Conservation (phyloP, 441 rosid genomes). For the Metrosideros polymorpha region DNA sequence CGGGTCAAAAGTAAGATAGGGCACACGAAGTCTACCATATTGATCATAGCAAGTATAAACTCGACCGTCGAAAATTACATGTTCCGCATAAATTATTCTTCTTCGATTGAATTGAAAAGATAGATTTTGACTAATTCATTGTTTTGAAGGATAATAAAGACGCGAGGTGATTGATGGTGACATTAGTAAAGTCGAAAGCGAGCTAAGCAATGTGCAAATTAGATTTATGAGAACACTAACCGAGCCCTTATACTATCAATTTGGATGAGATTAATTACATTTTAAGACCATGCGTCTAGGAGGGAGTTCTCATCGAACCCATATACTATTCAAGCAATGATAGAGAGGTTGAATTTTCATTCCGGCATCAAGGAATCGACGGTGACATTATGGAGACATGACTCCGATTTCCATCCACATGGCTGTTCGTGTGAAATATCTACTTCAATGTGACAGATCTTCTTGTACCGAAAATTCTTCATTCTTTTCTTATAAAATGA, state of each 20-base stretch:
- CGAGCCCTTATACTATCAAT: neutral
- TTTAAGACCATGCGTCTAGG: neutral
- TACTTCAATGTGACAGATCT: neutral
- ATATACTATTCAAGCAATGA: neutral
- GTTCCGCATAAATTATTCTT: too few species aligned
- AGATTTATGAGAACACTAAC: neutral
- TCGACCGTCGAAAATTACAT: neutral
- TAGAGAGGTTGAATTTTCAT: neutral
- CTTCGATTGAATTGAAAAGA: neutral
- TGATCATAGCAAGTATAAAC: neutral
- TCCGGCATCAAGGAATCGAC: rapidly evolving
- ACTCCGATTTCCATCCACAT: neutral
- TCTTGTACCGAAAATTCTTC: neutral
- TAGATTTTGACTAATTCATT: neutral
- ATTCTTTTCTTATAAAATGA: neutral
- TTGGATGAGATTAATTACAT: neutral
- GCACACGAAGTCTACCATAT: neutral
- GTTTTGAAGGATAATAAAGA: neutral
- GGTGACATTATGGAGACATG: neutral
- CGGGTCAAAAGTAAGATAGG: neutral
- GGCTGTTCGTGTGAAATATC: neutral
- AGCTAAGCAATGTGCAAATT: neutral
- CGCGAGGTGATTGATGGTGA: neutral
- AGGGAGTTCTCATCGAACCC: neutral
- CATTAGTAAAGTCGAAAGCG: neutral